Percentiles rank a stretch among this genome's conserved stretches.
Evolutionary conservation across 768 basidiomycete species (phyloP).

Genomic region (Termitomyces sp.): DNA sequence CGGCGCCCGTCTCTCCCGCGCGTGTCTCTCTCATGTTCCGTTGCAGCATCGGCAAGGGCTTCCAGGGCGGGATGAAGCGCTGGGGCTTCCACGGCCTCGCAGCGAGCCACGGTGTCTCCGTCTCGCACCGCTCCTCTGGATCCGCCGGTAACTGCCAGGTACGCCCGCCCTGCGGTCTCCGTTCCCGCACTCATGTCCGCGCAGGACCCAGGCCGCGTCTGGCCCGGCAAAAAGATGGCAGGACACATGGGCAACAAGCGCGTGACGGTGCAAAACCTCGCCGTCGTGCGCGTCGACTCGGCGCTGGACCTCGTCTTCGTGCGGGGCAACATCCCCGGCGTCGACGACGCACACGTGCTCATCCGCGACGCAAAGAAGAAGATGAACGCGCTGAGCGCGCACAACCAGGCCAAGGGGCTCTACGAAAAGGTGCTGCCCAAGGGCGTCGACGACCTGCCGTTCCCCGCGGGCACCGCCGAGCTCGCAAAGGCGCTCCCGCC

Average conservation of each 20-base stretch:
- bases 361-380: constrained; percentile 90
- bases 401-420: constrained; percentile 65
- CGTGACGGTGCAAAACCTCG: constrained; percentile 81
- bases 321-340: constrained; percentile 85
- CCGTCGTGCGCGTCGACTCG: constrained; percentile 85
- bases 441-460: constrained; percentile 81
- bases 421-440: constrained; percentile 77
- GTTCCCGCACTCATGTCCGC: neutral
- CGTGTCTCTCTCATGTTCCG: neutral
- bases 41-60: constrained; percentile 90
- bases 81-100: constrained; percentile 90
- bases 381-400: constrained; percentile 51
- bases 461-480: constrained; percentile 85
- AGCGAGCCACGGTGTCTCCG: constrained; percentile 94
- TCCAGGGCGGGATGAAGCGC: constrained; percentile 95
- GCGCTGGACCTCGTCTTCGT: constrained; percentile 86
- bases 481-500: constrained; percentile 62
- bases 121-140: constrained; percentile 90
- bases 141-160: constrained; percentile 96
- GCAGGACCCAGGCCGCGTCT: constrained; percentile 93
- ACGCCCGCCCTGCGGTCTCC: constrained; percentile 11
- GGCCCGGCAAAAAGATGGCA: constrained; percentile 98
- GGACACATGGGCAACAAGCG: constrained; percentile 86
- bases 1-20: too few relatives aligned
- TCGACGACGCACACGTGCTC: constrained; percentile 83